Evolutionary conservation across 2,329 filamentous ascomycete genomes (phyloP), one percentile per base, ranked within the genome.

Genomic region (Graphilbum ipis-grandicollis): DNA sequence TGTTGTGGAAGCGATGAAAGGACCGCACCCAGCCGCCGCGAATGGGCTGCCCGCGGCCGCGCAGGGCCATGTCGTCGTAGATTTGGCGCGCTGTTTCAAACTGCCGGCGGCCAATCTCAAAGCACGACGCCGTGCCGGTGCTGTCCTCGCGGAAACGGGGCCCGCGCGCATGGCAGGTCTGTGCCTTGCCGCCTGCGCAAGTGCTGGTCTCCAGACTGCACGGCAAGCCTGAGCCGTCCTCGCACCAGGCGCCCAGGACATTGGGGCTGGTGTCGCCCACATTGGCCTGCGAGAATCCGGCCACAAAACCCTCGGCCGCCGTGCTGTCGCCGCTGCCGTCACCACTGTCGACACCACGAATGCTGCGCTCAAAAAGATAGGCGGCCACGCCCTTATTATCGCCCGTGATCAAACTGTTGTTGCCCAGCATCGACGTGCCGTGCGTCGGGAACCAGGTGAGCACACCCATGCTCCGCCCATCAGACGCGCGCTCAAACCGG

Each of bases 301-400:
- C 84, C 2, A 93, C 80, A 47, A 92, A 93, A 10, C 66, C 68
- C 1, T 70, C 62, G 0, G 71, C 65, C 32, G 71, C 75, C 10
- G 59, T 33, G 26, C 10, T 7, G 10, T 5, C 5, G 26, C 10
- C 14, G 10, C 14, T 13, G 26, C 26, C 14, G 26, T 12, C 23
- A 8, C 23, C 21, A 4, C 7, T 61, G 3, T 57, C 50, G 21
- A 67, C 60, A 5, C 59, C 59, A 30, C 59, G 56, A 39, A 80
- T 68, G 31, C 70, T 70, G 47, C 81, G 71, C 53, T 94, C 86
- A 44, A 93, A 80, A 6, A 93, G 63, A 47, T 78, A 73, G 4
- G 84, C 82, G 0, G 86, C 85, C 5, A 93, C 79, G 5, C 86
- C 86, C 58, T 94, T 93, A 62, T 94, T 94, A 54, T 94, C 86